These are phyloP conservation scores for Meyerozyma guilliermondii DNA, from an alignment of 1,139 yeast genomes.

Conservation along the genomic window DNA sequence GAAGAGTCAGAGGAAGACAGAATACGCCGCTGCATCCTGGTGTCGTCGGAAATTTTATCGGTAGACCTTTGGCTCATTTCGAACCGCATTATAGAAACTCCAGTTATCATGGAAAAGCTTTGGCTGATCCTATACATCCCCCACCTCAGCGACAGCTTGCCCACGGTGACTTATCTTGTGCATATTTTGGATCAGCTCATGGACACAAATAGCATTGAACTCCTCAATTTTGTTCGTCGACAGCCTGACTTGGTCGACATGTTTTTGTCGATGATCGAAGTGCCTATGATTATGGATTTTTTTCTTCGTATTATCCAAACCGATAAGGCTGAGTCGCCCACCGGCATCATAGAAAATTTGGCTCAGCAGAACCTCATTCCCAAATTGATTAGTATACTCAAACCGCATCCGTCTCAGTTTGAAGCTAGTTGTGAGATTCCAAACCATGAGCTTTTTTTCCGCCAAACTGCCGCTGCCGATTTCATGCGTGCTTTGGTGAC, in stretches of 20 bases:
- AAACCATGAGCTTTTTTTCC: constrained; percentile 43
- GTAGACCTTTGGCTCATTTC: constrained; percentile 42
- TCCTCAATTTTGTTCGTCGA: constrained; percentile 49
- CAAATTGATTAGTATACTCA: constrained; percentile 46
- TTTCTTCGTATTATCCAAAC: constrained; percentile 57
- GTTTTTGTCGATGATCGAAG: constrained; percentile 50
- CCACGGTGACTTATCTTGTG: constrained; percentile 36
- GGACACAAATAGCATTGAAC: constrained; percentile 43
- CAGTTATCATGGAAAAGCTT: constrained; percentile 34
- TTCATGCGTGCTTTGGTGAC: constrained; percentile 90
- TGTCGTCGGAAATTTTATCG: constrained; percentile 39
- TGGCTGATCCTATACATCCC: constrained; percentile 39
- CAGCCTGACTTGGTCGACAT: constrained; percentile 50
- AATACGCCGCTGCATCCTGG: constrained; percentile 36
- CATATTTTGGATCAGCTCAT: constrained; percentile 43
- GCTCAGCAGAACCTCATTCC: constrained; percentile 48
- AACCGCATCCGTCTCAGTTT: constrained; percentile 39
- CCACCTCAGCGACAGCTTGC: constrained; percentile 35
- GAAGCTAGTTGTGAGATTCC: constrained; percentile 21
- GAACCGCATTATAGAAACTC: constrained; percentile 42
- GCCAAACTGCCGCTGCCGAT: constrained; percentile 93
- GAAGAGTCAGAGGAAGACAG: constrained; percentile 32
- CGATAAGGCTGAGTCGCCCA: constrained; percentile 60
- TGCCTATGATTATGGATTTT: constrained; percentile 54
- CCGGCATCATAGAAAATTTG: constrained; percentile 53